Conservation (phyloP, 805 yeast genomes). For the Blastobotrys robertii region DNA sequence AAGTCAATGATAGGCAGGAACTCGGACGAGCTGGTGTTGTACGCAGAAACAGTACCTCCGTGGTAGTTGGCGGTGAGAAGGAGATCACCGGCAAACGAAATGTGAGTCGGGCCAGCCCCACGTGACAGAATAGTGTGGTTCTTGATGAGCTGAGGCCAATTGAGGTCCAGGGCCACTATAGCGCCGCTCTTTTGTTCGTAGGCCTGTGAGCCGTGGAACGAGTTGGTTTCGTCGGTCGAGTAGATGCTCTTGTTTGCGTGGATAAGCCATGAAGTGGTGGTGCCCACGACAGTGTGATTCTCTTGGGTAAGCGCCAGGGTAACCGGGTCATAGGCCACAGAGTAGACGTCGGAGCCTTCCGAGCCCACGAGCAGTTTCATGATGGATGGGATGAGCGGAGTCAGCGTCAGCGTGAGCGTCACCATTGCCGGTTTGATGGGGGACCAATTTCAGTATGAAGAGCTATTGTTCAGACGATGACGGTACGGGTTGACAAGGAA, state of each 20-base stretch:
- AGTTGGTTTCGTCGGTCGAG: conserved; percentile 5
- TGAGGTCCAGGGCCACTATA: conserved; percentile 1
- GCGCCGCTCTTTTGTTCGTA: conserved; percentile 5
- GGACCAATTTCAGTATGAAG: too few species aligned
- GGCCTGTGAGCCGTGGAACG: conserved; percentile 2
- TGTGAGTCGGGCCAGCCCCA: conserved; percentile 8
- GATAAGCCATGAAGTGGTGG: too few species aligned
- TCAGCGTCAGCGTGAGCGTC: not conserved
- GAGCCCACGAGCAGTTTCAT: conserved; percentile 9
- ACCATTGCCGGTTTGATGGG: too few species aligned
- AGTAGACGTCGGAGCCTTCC: conserved; percentile 3
- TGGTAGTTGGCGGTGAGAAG: conserved; percentile 6
- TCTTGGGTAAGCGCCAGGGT: too few species aligned
- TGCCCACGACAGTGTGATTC: too few species aligned
- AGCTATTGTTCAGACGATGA: too few species aligned
- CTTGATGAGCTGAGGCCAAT: conserved; percentile 1
- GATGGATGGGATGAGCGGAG: not conserved
- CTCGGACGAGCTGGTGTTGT: not conserved
- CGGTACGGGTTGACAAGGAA: too few species aligned
- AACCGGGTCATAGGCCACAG: too few species aligned
- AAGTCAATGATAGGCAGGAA: too few species aligned
- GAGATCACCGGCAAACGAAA: not conserved
- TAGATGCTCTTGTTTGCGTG: conserved; percentile 2
- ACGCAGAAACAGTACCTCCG: conserved; percentile 3
- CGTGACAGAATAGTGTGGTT: conserved; percentile 3